Evolutionary conservation across 2,329 filamentous ascomycete species (phyloP), one percentile per base, ranked within the genome.

Genomic region (Didymella exigua): DNA sequence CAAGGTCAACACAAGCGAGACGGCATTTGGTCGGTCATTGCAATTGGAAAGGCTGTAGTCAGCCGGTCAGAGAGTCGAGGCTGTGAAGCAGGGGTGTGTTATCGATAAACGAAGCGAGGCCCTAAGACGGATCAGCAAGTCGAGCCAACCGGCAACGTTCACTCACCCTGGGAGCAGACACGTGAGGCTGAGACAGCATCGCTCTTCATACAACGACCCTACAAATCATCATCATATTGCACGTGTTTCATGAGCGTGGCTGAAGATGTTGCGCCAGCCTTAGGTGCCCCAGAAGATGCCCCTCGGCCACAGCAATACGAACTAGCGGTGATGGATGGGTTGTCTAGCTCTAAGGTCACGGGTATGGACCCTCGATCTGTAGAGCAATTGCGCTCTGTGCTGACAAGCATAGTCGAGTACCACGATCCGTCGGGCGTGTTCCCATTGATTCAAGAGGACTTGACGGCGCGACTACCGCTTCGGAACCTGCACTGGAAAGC

Each of bases 401-500:
- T 73, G 55, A 73, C 60, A 50, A 40, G 37, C 29, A 24, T 68
- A 96, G 92, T 97, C 79, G 93, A 98, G 81, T 99, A 96, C 79
- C 91, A 90, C 79, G 95, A 99, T 78, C 93, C 95, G 48, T 89
- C 91, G 72, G 88, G 90, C 68, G 84, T 98, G 60, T 98, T 93
- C 77, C 87, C 90, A 55, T 83, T 93, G 47, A 81, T 98, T 37
- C 88, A 89, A 10, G 86, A 90, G 2, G 87, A 93, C 54, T 81
- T 99, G 54, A 82, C 89, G 34, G 82, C 89, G 36, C 89, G 90
- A 49, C 82, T 98, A 0, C 95, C 95, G 29, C 82, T 99, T 31
- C 89, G 88, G 61, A 96, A 98, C 69, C 86, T 99, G 40, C 91
- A 98, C 71, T 99, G 95, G 95, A 96, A 98, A 75, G 96, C 95